phyloP scores from a whole-genome alignment of 768 basidiomycete species.

The Brasilioporus rufonigricans region DNA sequence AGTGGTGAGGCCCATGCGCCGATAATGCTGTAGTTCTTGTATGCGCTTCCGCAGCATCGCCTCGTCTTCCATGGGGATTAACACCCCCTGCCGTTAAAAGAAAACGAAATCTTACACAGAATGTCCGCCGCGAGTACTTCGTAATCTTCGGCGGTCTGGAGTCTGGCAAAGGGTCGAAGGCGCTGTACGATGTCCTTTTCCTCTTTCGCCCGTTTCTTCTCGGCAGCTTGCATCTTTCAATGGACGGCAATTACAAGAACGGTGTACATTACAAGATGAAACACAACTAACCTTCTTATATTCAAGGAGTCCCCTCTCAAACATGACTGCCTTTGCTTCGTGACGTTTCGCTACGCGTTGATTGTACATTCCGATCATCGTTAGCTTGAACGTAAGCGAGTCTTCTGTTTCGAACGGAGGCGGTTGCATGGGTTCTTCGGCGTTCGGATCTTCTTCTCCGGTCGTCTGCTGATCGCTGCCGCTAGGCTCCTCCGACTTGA shows the following conservation, averaged over 20 bases:
- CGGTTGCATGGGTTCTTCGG: conserved; percentile 66
- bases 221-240: conserved; percentile 78
- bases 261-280: too few species aligned
- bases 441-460: conserved; percentile 56
- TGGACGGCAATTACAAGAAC: not conserved
- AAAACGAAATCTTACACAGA: conserved; percentile 60
- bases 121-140: conserved; percentile 87
- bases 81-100: not conserved
- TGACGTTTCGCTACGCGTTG: conserved; percentile 83
- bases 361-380: conserved; percentile 86
- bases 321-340: conserved; percentile 86
- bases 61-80: conserved; percentile 60
- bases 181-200: conserved; percentile 89
- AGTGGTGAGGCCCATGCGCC: conserved; percentile 80
- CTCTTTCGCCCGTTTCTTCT: conserved; percentile 88
- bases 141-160: conserved; percentile 90
- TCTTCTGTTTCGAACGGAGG: conserved; percentile 81
- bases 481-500: conserved; percentile 48
- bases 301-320: conserved; percentile 86
- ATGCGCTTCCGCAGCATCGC: conserved; percentile 83
- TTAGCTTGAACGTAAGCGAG: conserved; percentile 85
- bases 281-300: conserved; percentile 78
- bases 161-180: conserved; percentile 83
- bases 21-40: conserved; percentile 87
- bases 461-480: conserved; percentile 28